Base-by-base conservation (phyloP, 805 yeast species). In the Cyberlindnera mycetangii region DNA sequence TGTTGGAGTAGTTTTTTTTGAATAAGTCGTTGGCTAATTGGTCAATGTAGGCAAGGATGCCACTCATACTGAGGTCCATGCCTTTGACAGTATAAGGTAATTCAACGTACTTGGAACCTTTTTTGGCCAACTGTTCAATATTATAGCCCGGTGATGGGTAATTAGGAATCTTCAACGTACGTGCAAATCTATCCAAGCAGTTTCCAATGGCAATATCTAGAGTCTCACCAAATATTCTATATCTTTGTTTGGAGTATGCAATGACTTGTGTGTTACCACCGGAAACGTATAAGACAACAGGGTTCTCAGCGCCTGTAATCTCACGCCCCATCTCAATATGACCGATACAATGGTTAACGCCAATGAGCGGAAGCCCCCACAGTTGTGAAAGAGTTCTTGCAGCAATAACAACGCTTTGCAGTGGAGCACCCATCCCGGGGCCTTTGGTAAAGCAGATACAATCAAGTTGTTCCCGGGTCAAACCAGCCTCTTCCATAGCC, bases 291-390 rank as follows among this genome's bases (percentile, higher is more conserved):
- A 93, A 70, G 9, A 93, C 99, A 39, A 93, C 98, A 0, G 99
- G 99, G 59, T 93, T 92, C n/a, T 73, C 75, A 0, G 98, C 98
- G n/a, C 93, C 95, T 0, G 99, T 93, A 60, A 93, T 92, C 60
- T 92, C 98, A 48, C 99, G 72, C 11, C 99, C 99, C 99, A 93
- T 93, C 63, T 93, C 99, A 49, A 93, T 93, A 65, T 93, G 99
- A 1, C 99, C 99, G 30, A 93, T 80, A 66, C 99, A 93, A 65
- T 93, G 99, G 59, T 93, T 93, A 4, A 93, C 99, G 0, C 98
- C 98, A 7, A 93, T 83, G 25, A 93, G 64, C 0, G 99, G 98
- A 18, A 85, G 67, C 2, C 76, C 62, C 95, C 96, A 89, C 53
- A 92, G 60, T 54, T 84, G 80, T 8, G 89, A 71, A 31, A 90